phyloP scores from a whole-genome alignment of 2,329 filamentous ascomycete species.

The Ciborinia camelliae region DNA sequence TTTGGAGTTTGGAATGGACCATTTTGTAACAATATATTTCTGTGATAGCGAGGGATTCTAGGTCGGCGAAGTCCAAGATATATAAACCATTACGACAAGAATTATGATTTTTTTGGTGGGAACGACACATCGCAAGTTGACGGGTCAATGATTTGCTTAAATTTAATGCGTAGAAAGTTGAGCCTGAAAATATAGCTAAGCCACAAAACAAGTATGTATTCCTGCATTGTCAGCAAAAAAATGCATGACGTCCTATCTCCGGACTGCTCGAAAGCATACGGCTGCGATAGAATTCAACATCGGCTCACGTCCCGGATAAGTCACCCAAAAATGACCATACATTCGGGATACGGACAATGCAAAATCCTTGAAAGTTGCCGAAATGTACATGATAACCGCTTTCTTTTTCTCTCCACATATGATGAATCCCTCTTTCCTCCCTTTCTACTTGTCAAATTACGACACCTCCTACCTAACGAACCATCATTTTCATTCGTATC shows the following conservation, averaged over 20 bases:
- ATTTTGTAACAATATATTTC: neutral
- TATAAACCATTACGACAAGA: neutral
- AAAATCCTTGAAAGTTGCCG: neutral
- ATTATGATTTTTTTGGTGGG: neutral
- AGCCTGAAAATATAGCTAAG: neutral
- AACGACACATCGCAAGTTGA: neutral
- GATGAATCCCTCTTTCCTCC: neutral
- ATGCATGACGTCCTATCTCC: neutral
- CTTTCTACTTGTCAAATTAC: neutral
- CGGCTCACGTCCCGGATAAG: neutral
- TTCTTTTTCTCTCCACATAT: conserved; percentile 9
- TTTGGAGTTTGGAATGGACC: neutral
- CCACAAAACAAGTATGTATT: no score
- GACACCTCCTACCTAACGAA: neutral
- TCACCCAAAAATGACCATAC: conserved; percentile 12
- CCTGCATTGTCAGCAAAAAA: neutral
- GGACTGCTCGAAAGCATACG: neutral
- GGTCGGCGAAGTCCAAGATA: conserved; percentile 4
- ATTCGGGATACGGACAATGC: conserved; percentile 8
- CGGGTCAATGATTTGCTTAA: neutral
- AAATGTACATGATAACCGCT: neutral
- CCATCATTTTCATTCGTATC: neutral
- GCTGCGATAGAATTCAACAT: neutral
- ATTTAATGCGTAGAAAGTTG: neutral
- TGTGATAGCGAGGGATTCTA: neutral